Percentiles rank a stretch among this genome's conserved stretches.
phyloP scores from a whole-genome alignment of 192 early-diverging fungal species.

The Jimgerdemannia flammicorona region DNA sequence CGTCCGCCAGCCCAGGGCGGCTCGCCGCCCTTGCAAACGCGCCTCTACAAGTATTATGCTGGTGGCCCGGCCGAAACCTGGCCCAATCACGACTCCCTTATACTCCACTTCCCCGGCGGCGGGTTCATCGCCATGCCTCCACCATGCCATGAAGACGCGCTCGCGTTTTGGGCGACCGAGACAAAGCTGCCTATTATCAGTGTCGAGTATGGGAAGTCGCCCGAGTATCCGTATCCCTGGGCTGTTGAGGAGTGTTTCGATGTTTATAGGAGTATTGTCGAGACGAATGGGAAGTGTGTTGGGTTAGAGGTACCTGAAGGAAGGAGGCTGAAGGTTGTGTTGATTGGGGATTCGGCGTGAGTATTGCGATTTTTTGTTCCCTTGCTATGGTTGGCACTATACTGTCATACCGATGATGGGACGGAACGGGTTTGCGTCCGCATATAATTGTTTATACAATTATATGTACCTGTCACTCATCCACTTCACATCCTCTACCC shows the following conservation, averaged over 20 bases:
- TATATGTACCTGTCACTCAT: too few relatives aligned
- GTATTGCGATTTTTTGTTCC: constrained; percentile 20
- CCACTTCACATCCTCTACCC: background rate
- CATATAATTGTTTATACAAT: too few relatives aligned
- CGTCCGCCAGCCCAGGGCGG: constrained; percentile 21
- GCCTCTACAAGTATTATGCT: constrained; percentile 53
- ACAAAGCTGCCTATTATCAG: constrained; percentile 71
- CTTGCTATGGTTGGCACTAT: background rate
- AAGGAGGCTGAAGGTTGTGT: constrained; percentile 63
- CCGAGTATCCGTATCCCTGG: constrained; percentile 92
- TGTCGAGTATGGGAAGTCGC: constrained; percentile 93
- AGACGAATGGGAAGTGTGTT: constrained; percentile 72
- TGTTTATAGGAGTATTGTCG: constrained; percentile 69
- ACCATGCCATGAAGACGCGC: constrained; percentile 79
- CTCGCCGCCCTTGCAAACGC: constrained; percentile 25
- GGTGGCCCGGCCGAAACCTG: constrained; percentile 33
- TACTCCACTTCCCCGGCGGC: constrained; percentile 75
- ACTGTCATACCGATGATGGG: too few relatives aligned
- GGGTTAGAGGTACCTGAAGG: constrained; percentile 57
- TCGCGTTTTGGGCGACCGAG: constrained; percentile 74
- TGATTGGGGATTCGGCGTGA: constrained; percentile 93
- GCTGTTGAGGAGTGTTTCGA: constrained; percentile 91
- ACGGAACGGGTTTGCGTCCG: too few relatives aligned
- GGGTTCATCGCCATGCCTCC: constrained; percentile 94
- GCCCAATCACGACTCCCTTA: constrained; percentile 31